A percentile compares a stretch with the other conserved stretches of the same genome.
These are phyloP conservation scores for Vitis cinerea DNA, from an alignment of 164 flowering plant genomes.

Conservation along the genomic window DNA sequence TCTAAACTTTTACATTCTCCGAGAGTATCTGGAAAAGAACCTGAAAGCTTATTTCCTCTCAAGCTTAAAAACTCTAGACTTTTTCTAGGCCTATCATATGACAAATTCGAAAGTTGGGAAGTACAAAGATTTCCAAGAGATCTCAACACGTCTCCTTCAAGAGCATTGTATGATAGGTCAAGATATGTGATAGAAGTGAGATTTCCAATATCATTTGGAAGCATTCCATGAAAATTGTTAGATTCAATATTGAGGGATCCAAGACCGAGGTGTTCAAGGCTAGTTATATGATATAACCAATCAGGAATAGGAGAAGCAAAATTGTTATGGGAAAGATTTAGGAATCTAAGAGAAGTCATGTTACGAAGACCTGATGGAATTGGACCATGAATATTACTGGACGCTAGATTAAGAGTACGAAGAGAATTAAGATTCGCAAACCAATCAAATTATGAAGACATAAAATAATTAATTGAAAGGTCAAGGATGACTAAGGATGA, in stretches of 20 bases:
- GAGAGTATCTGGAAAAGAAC: no score
- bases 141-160: background rate
- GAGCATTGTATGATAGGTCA: background rate
- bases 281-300: background rate
- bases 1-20: background rate
- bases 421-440: background rate
- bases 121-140: slow-evolving; percentile 1
- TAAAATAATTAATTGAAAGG: background rate
- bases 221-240: background rate
- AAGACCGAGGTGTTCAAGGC: background rate
- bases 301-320: background rate
- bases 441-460: background rate
- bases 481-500: no score
- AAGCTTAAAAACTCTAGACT: no score
- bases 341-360: no score
- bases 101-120: no score
- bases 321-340: no score
- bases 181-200: background rate
- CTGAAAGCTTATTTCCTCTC: no score
- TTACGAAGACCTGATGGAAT: background rate
- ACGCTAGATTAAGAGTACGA: background rate
- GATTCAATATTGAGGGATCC: no score
- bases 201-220: background rate
- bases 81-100: no score
- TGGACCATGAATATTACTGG: background rate